Conservation (phyloP, 805 yeast genomes). For the Sugiyamaella floridensis region DNA sequence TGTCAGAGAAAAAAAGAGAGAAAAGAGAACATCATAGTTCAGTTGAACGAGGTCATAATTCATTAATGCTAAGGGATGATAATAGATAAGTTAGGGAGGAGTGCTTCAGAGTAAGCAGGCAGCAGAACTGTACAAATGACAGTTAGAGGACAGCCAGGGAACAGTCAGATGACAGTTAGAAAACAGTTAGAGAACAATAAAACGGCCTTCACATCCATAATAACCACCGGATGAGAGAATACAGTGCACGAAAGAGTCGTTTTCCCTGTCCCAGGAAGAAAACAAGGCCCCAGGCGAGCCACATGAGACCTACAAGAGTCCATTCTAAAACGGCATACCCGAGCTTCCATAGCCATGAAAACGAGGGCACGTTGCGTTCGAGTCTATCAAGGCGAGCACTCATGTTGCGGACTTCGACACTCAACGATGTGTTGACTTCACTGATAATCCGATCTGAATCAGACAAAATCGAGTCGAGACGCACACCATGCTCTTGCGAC, state of each 20-base stretch:
- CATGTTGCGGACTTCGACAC: constrained; percentile 18
- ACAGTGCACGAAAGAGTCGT: constrained; percentile 5
- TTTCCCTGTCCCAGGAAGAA: constrained; percentile 9
- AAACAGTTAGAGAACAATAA: no score
- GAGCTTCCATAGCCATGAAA: constrained; percentile 16
- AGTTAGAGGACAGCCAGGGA: no score
- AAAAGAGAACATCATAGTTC: neutral
- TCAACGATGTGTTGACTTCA: constrained; percentile 23
- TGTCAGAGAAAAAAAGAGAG: no score
- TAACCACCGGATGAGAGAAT: constrained; percentile 17
- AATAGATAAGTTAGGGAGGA: neutral
- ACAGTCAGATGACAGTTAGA: no score
- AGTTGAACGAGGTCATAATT: neutral
- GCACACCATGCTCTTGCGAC: constrained; percentile 14
- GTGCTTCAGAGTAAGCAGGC: neutral
- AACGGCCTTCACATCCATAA: constrained; percentile 21
- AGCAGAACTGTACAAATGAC: neutral
- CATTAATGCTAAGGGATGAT: neutral
- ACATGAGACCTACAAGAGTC: constrained; percentile 20
- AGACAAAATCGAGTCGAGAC: constrained; percentile 18
- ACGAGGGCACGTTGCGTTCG: constrained; percentile 14
- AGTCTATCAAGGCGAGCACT: constrained; percentile 20
- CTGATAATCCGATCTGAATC: constrained; percentile 23
- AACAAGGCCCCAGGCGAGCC: constrained; percentile 24
- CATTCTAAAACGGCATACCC: constrained; percentile 21